Conservation (phyloP, 345 rosid genomes). For the Eucalyptus polyanthemos region DNA sequence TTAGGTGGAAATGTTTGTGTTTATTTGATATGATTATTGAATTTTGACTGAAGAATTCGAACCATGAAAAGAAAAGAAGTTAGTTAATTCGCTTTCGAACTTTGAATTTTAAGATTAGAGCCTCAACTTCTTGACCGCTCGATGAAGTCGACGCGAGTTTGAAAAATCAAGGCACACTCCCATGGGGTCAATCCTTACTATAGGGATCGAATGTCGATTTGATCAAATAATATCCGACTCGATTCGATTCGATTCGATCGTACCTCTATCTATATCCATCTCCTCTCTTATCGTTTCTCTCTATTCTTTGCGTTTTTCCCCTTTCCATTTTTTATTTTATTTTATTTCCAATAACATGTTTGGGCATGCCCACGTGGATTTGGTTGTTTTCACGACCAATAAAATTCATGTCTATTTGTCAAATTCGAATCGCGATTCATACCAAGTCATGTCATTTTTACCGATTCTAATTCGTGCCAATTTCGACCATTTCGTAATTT, state of each 20-base stretch:
- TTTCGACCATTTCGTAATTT: background rate
- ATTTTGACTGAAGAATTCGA: rapidly evolving
- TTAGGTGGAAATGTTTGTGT: background rate
- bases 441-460: background rate
- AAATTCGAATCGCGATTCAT: background rate
- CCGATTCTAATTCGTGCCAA: background rate
- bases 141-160: background rate
- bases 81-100: background rate
- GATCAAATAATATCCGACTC: background rate
- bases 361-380: background rate
- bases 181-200: background rate
- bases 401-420: background rate
- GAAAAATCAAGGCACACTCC: background rate
- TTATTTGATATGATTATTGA: rapidly evolving
- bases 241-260: background rate
- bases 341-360: background rate
- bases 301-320: rapidly evolving
- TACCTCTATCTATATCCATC: background rate
- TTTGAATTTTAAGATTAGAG: background rate
- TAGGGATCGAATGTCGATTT: background rate
- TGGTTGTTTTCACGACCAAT: background rate
- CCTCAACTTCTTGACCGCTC: background rate
- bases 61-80: too few relatives aligned
- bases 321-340: background rate
- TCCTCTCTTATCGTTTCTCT: background rate